These are phyloP conservation scores for Ramichloridium luteum DNA, from an alignment of 2,329 filamentous ascomycete genomes.

Conservation along the genomic window DNA sequence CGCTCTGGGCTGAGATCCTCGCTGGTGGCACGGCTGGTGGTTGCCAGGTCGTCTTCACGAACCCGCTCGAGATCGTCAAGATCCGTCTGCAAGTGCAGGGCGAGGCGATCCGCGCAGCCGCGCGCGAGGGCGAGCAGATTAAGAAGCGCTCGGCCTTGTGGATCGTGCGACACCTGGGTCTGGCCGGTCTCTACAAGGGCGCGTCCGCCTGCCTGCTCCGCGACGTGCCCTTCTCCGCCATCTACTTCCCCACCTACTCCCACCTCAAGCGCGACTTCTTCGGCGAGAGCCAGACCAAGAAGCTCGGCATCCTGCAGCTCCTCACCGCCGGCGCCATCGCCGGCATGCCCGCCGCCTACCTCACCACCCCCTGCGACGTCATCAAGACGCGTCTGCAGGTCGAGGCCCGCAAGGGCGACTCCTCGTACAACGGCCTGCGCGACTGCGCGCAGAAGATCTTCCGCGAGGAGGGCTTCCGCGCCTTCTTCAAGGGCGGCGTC, in stretches of 20 bases:
- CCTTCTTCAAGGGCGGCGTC: conserved; percentile 97
- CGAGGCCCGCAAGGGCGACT: conserved; percentile 90
- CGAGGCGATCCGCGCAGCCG: conserved; percentile 67
- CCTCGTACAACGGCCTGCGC: conserved; percentile 71
- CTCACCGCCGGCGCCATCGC: conserved; percentile 84
- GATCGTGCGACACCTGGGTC: conserved; percentile 91
- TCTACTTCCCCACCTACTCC: conserved; percentile 95
- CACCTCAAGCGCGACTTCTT: conserved; percentile 92
- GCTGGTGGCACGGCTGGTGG: conserved; percentile 82
- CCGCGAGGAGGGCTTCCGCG: conserved; percentile 83
- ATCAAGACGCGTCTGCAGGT: conserved; percentile 99
- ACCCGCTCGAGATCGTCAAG: conserved; percentile 97
- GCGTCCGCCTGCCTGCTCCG: conserved; percentile 87
- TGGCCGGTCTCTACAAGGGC: conserved; percentile 92
- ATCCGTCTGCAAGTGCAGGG: conserved; percentile 96
- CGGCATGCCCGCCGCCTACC: conserved; percentile 52
- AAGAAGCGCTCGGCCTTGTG: conserved; percentile 90
- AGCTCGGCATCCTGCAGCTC: conserved; percentile 79
- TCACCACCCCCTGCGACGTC: conserved; percentile 94
- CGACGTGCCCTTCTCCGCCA: conserved; percentile 94
- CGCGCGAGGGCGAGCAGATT: conserved; percentile 62
- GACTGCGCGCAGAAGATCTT: conserved; percentile 75
- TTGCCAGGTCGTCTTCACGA: conserved; percentile 97
- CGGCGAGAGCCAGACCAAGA: conserved; percentile 76
- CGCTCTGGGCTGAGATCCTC: conserved; percentile 59